Base-by-base conservation (phyloP, 371 early-diverging fungal species). In the Mortierella sp. region DNA sequence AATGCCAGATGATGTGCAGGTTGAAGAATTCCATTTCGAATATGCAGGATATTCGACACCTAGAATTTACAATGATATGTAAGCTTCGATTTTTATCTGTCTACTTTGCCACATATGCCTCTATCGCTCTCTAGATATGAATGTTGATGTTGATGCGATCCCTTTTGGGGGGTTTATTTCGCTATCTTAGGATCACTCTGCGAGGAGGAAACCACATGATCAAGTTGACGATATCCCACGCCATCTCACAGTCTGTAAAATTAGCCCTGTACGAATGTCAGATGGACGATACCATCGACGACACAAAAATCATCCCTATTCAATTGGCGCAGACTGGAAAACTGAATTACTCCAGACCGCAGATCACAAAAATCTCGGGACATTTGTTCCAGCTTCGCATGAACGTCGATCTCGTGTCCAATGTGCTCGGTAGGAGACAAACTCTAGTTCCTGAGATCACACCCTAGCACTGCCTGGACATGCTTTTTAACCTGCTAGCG, bases 11-110 rank as follows among this genome's bases (percentile, higher is more conserved):
- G 95, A 95, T 70, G 87, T 95, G 54, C 95, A 96, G 79, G 89
- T 89, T n/a, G 98, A 98, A 67, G 96, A 96, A 76, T 95, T 98
- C 83, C 92, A 94, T 75, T 96, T 95, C 76, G 92, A 94, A 70
- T 96, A 96, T 53, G 80, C 74, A 28, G 75, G 80, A 13, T 70
- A 70, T 56, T 70, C 75, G 3, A 93, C 82, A 51, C 87, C 89
- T 19, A 85, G 89, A 29, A 91, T 93, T 42, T 94, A 89, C 81
- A 94, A 93, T 67, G 91, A 90, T 62, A 89, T 79, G 57, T 59
- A 70, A 70, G 67, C n/a, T 19, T 15, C n/a, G 10, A 45, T 7
- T 34, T 37, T 23, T 49, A 54, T 29, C 55, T 23, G 8, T 17
- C 10, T 15, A 10, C n/a, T n/a, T n/a, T n/a, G n/a, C n/a, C n/a